These are phyloP conservation scores for Trypanosoma lewisi DNA, from an alignment of 208 protist genomes.

Conservation along the genomic window DNA sequence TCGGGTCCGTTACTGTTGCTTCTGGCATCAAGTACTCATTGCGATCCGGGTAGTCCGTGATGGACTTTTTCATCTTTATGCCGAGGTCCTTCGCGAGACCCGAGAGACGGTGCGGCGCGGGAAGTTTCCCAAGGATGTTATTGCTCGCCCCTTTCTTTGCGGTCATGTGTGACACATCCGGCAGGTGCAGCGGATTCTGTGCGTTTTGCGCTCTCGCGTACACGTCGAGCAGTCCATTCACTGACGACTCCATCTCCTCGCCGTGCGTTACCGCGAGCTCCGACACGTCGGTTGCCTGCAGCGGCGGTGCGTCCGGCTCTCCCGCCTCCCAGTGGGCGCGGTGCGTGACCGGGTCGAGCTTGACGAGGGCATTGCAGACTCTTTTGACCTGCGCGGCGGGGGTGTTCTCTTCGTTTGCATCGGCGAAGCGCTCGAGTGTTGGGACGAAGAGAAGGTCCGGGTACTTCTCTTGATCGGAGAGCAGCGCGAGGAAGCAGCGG, in stretches of 20 bases:
- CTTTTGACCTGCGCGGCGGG: not conserved
- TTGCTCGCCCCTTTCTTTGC: not conserved
- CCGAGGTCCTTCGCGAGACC: not conserved
- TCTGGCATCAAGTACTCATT: not conserved
- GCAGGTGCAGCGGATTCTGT: not conserved
- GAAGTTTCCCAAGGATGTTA: not conserved
- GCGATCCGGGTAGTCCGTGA: not conserved
- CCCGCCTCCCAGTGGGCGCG: not conserved
- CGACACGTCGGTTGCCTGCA: not conserved
- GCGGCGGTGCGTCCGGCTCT: not conserved
- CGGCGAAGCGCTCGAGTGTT: conserved; percentile 2
- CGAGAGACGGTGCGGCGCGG: not conserved
- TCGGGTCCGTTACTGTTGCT: conserved; percentile 2
- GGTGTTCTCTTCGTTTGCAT: not conserved
- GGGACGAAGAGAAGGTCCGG: conserved; percentile 2
- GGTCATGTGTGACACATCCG: not conserved
- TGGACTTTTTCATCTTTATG: not conserved
- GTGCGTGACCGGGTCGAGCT: not conserved
- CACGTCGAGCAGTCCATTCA: conserved; percentile 1
- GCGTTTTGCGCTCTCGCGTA: not conserved
- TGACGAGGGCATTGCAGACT: not conserved
- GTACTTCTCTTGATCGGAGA: not conserved
- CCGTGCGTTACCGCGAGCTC: not conserved
- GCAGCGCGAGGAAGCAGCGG: not conserved
- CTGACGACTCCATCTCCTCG: not conserved